Evolutionary conservation across 2,329 filamentous ascomycete species (phyloP), one percentile per base, ranked within the genome.

Genomic region (Botrytis deweyae): DNA sequence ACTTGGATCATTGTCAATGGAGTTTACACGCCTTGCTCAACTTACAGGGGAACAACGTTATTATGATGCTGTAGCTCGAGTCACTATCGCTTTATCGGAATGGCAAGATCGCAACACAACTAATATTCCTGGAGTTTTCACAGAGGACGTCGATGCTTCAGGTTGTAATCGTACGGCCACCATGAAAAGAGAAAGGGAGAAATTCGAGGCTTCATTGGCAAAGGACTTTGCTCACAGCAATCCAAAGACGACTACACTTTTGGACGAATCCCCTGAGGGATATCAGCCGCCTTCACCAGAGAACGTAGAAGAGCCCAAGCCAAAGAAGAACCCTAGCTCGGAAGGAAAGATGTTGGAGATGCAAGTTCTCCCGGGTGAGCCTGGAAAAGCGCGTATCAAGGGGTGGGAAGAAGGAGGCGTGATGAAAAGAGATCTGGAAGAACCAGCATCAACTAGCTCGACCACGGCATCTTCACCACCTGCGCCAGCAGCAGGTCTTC

Each of bases 11-110:
- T 84, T 98, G 76, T 91, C 91, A 14, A 87, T 98, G 85, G 95
- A 98, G 81, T 97, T 98, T 81, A 97, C 94, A 1, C 89, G 94
- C 25, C 86, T 98, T 63, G 93, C 94, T 14, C 95, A 98, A 82
- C 85, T 98, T 76, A 97, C 95, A 0, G 89, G 90, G 73, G 86
- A 95, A 74, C 83, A 91, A 77, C 94, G 91, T 81, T 98, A 97
- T 83, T 98, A 97, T 80, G 95, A 97, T 83, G 94, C 94, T 25
- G 87, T 97, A 75, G 93, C 93, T 67, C 91, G 94, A 74, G 93
- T 98, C 78, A 97, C 93, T 29, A 86, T 97, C 80, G 91, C 91
- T 12, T 86, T 98, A 40, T 88, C 94, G 75, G 88, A 91, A 70
- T 89, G 91, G 83, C 93, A 97, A 83, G 88, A 90, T 78, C 84